Base-by-base conservation (phyloP, 2,329 filamentous ascomycete genomes). In the Chaetomium sp. region DNA sequence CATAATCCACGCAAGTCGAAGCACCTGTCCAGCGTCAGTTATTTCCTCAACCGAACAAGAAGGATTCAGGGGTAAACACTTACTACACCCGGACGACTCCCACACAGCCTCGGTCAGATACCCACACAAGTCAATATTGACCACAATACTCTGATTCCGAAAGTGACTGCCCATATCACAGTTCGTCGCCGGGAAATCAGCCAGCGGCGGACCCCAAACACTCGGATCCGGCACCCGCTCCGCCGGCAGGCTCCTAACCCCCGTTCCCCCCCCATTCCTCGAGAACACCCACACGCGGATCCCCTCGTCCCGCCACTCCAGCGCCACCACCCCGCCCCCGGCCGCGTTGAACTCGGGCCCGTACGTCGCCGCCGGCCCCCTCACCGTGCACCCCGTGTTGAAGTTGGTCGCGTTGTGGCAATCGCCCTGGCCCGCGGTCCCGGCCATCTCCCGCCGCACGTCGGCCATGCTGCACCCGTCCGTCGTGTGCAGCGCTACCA, bases 51-150 rank as follows among this genome's bases (percentile, higher is more conserved):
- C 31, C 19, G 53, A 38, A 29, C 38, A 38, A 54, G 8, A 38
- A 54, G 8, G 29, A 12, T 42, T 42, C 38, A 54, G 16, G 31
- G 29, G 13, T 12, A n/a, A 57, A 6, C 10, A 62, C 60, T 53
- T 62, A 66, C 65, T 62, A 66, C 65, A 66, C 42, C 65, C 65
- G 2, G 65, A 66, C 12, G 13, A 13, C 2, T 16, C 75, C 70
- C 81, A 86, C 38, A 77, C 75, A 3, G 75, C 77, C 54, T 82
- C 81, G 3, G 82, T 83, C 68, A 85, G 78, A 49, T 82, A 74
- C 0, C 87, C 88, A 68, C 87, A 90, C 8, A 90, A 75, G 72
- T 87, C 84, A 67, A 90, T 89, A 70, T 90, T 89, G 50, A 82
- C 82, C 67, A 90, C 81, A 69, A 90, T 89, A 68, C 85, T 87